Evolutionary conservation across 345 rosid genomes (phyloP).

Genomic region (Clarkia xantiana): DNA sequence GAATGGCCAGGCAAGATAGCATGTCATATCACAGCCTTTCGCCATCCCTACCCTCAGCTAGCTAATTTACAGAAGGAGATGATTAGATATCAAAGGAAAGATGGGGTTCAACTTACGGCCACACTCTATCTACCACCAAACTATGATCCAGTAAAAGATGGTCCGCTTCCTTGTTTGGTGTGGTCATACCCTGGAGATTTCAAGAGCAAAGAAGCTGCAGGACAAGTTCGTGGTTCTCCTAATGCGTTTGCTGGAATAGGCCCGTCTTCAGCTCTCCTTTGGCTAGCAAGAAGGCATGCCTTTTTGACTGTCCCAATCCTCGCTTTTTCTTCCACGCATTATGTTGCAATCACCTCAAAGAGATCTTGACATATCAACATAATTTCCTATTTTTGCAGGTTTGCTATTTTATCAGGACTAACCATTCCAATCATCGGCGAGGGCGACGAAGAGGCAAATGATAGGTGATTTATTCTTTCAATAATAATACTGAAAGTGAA

Average conservation of each 20-base stretch:
- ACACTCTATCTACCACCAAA: conserved; percentile 86
- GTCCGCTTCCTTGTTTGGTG: conserved; percentile 83
- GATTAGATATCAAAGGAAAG: conserved; percentile 91
- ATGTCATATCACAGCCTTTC: conserved; percentile 72
- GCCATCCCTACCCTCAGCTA: conserved; percentile 94
- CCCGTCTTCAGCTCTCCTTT: conserved; percentile 86
- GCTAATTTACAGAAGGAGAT: conserved; percentile 89
- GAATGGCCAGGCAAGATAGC: conserved; percentile 76
- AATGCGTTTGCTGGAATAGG: conserved; percentile 96
- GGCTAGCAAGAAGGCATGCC: conserved; percentile 91
- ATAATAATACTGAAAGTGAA: not conserved
- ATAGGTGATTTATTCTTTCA: conserved; percentile 36
- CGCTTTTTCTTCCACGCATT: not conserved
- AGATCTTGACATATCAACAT: too few species aligned
- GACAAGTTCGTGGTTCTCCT: conserved; percentile 99
- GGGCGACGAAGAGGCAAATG: conserved; percentile 96
- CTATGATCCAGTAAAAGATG: conserved; percentile 79
- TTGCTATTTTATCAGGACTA: conserved; percentile 93
- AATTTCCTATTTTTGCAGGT: conserved; percentile 26
- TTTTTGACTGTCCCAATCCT: conserved; percentile 6
- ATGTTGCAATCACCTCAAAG: not conserved
- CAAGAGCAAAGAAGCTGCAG: conserved; percentile 98
- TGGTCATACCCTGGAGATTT: conserved; percentile 99
- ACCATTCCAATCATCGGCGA: conserved; percentile 97
- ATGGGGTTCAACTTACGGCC: conserved; percentile 93